Evolutionary conservation across 83 land plant species (phyloP).

Genomic region (Diphasiastrum complanatum): DNA sequence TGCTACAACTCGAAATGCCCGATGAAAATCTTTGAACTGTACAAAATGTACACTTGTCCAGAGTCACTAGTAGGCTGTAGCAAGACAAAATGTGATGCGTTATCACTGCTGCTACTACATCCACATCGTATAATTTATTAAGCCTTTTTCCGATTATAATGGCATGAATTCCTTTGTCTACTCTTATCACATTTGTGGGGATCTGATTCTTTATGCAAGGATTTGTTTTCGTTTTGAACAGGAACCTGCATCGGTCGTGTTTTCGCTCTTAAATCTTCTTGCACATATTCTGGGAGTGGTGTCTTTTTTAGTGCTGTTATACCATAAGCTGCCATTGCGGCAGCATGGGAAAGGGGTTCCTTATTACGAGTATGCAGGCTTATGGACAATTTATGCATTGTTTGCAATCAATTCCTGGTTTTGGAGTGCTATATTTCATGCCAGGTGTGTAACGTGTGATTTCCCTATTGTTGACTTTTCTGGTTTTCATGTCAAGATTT

Average conservation of each 20-base stretch:
- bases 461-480: constrained; percentile 5
- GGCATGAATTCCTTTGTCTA: neutral
- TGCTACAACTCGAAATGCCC: too few relatives aligned
- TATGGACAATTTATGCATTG: constrained; percentile 81
- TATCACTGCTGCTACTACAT: too few relatives aligned
- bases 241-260: constrained; percentile 88
- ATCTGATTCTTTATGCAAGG: neutral
- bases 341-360: constrained; percentile 44
- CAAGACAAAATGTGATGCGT: too few relatives aligned
- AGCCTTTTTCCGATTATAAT: neutral
- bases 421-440: constrained; percentile 91
- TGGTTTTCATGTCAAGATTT: too few relatives aligned
- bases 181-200: neutral
- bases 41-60: too few relatives aligned
- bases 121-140: too few relatives aligned
- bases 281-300: constrained; percentile 78
- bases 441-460: constrained; percentile 44
- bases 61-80: too few relatives aligned
- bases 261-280: constrained; percentile 66
- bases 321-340: constrained; percentile 64
- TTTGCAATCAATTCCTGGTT: constrained; percentile 82
- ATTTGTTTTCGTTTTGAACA: constrained; percentile 17
- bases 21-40: too few relatives aligned
- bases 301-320: constrained; percentile 68
- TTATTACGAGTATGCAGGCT: constrained; percentile 67